Conservation (phyloP, 2,329 filamentous ascomycete genomes). For the Aspergillus ruber region DNA sequence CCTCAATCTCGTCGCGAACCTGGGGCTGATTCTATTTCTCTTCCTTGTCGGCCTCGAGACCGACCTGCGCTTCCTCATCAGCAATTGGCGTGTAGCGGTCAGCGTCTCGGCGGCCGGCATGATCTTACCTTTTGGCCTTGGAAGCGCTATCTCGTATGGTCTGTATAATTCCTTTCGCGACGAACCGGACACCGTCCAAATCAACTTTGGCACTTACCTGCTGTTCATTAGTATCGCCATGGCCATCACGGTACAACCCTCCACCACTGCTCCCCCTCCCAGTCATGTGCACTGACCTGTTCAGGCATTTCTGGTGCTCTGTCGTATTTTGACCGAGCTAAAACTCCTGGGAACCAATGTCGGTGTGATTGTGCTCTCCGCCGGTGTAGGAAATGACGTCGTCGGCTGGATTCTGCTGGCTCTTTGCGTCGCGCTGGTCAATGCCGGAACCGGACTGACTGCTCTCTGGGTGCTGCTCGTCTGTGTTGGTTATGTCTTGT, state of each 20-base stretch:
- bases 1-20: conserved; percentile 69
- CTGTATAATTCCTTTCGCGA: conserved; percentile 66
- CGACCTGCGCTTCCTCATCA: conserved; percentile 67
- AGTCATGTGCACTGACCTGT: too few species aligned
- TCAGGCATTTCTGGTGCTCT: conserved; percentile 73
- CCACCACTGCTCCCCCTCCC: too few species aligned
- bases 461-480: conserved; percentile 79
- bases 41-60: conserved; percentile 86
- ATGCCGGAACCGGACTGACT: conserved; percentile 72
- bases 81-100: conserved; percentile 73
- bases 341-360: conserved; percentile 78
- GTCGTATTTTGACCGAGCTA: conserved; percentile 85
- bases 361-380: conserved; percentile 80
- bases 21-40: conserved; percentile 76
- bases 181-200: conserved; percentile 50
- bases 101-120: conserved; percentile 75
- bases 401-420: conserved; percentile 87
- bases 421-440: conserved; percentile 87
- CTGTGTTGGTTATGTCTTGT: conserved; percentile 66
- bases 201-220: conserved; percentile 57
- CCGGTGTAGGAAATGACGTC: conserved; percentile 89
- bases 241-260: conserved; percentile 60
- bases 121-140: conserved; percentile 74
- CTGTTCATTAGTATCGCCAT: conserved; percentile 90
- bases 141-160: conserved; percentile 73